Conservation (phyloP, 371 early-diverging fungal genomes). For the Chytridium lagenaria region DNA sequence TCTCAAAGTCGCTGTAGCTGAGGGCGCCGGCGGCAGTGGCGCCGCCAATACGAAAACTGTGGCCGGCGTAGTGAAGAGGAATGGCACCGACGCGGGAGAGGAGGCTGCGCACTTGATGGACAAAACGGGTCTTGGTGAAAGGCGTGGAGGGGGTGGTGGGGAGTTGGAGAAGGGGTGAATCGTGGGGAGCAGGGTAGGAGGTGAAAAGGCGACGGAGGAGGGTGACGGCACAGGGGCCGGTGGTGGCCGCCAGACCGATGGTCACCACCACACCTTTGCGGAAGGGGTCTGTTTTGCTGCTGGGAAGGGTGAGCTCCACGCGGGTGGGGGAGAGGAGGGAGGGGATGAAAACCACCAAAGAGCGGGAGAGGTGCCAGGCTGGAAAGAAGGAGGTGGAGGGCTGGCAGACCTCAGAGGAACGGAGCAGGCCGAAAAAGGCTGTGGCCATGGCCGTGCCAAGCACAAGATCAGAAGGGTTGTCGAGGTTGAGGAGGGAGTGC, state of each 20-base stretch:
- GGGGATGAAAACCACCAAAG: too few relatives aligned
- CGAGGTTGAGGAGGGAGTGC: too few relatives aligned
- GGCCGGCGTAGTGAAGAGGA: constrained; percentile 25
- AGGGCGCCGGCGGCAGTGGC: too few relatives aligned
- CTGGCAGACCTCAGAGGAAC: too few relatives aligned
- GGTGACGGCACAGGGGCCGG: too few relatives aligned
- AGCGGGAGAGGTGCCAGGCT: too few relatives aligned
- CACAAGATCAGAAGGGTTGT: too few relatives aligned
- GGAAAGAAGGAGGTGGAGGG: too few relatives aligned
- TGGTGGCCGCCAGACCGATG: constrained; percentile 1
- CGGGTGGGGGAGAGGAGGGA: constrained; percentile 2
- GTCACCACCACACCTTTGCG: constrained; percentile 4
- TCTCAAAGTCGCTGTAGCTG: constrained; percentile 17
- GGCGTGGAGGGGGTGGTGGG: neutral
- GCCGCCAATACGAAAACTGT: constrained; percentile 27
- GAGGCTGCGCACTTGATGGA: neutral
- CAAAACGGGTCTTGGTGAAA: neutral
- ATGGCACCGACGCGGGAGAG: constrained; percentile 10
- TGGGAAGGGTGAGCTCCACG: constrained; percentile 14
- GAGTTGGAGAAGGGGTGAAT: constrained; percentile 18
- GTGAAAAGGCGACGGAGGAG: too few relatives aligned
- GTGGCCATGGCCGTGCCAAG: too few relatives aligned
- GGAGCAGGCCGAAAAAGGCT: too few relatives aligned
- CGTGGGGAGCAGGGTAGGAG: neutral
- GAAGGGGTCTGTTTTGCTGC: constrained; percentile 26